These are phyloP conservation scores for Escovopsis sp. DNA, from an alignment of 2,329 filamentous ascomycete genomes.

Conservation along the genomic window DNA sequence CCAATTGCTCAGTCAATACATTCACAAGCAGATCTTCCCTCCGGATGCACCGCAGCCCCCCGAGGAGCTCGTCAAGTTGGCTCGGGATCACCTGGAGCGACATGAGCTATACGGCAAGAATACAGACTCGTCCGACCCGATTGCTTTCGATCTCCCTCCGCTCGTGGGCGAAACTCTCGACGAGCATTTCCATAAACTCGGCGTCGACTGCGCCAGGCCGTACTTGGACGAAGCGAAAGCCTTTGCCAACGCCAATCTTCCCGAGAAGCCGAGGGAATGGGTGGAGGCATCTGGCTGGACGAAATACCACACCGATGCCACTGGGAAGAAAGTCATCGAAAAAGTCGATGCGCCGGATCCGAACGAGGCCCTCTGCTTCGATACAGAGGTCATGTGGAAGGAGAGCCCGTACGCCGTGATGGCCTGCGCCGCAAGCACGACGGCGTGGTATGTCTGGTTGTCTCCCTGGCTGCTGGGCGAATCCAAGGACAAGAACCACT, in stretches of 20 bases:
- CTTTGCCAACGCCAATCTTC: slow-evolving; percentile 50
- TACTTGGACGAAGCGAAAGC: slow-evolving; percentile 62
- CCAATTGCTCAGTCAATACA: slow-evolving; percentile 75
- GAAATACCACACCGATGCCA: slow-evolving; percentile 58
- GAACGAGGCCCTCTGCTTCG: slow-evolving; percentile 75
- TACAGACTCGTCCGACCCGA: slow-evolving; percentile 57
- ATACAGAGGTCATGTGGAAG: slow-evolving; percentile 95
- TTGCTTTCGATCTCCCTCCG: slow-evolving; percentile 72
- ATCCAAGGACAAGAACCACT: slow-evolving; percentile 58
- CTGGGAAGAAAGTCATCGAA: slow-evolving; percentile 45
- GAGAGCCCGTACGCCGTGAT: slow-evolving; percentile 86
- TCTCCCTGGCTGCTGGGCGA: slow-evolving; percentile 90
- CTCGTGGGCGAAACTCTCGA: slow-evolving; percentile 73
- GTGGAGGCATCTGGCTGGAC: slow-evolving; percentile 76
- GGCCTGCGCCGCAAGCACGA: slow-evolving; percentile 83
- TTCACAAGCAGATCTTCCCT: slow-evolving; percentile 74
- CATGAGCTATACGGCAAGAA: slow-evolving; percentile 89
- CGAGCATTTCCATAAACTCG: slow-evolving; percentile 86
- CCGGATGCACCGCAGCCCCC: slow-evolving; percentile 40
- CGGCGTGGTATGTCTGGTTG: slow-evolving; percentile 92
- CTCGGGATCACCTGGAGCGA: slow-evolving; percentile 65
- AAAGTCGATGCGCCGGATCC: slow-evolving; percentile 55
- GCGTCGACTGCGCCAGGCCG: slow-evolving; percentile 74
- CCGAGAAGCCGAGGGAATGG: slow-evolving; percentile 57
- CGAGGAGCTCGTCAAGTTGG: slow-evolving; percentile 60